Percentiles rank a stretch among this genome's conserved stretches.
These are phyloP conservation scores for Lizonia empirigonia DNA, from an alignment of 2,329 filamentous ascomycete genomes.

Conservation along the genomic window DNA sequence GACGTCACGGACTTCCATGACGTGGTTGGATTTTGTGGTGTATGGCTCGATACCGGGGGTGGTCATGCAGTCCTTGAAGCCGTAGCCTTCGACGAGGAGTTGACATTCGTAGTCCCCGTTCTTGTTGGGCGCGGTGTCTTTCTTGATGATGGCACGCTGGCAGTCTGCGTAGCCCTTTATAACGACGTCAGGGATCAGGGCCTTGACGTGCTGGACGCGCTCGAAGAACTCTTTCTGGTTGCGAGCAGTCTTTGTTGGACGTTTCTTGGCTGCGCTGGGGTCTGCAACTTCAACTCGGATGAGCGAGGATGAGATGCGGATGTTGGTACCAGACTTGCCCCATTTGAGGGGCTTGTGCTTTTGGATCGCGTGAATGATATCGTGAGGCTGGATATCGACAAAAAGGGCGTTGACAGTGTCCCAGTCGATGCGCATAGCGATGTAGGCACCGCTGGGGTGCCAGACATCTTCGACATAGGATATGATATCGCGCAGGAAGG, in stretches of 20 bases:
- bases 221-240: slow-evolving; percentile 69
- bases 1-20: slow-evolving; percentile 86
- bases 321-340: slow-evolving; percentile 66
- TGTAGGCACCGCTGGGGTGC: slow-evolving; percentile 74
- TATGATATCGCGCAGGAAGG: slow-evolving; percentile 81
- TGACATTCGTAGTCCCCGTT: slow-evolving; percentile 62
- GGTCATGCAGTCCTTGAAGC: slow-evolving; percentile 85
- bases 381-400: slow-evolving; percentile 73
- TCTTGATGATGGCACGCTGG: slow-evolving; percentile 85
- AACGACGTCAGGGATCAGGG: slow-evolving; percentile 78
- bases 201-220: slow-evolving; percentile 83
- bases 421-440: slow-evolving; percentile 82
- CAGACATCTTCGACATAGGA: slow-evolving; percentile 86
- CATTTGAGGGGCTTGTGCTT: slow-evolving; percentile 84
- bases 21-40: slow-evolving; percentile 76
- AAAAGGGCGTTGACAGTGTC: slow-evolving; percentile 79
- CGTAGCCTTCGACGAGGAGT: slow-evolving; percentile 90
- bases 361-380: slow-evolving; percentile 78
- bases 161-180: slow-evolving; percentile 90
- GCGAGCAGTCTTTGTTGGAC: slow-evolving; percentile 37
- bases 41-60: slow-evolving; percentile 88
- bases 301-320: slow-evolving; percentile 47
- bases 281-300: slow-evolving; percentile 76
- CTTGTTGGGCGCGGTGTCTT: slow-evolving; percentile 70
- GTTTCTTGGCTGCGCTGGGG: slow-evolving; percentile 35